A percentile compares a stretch with the other conserved stretches of the same genome.
Conservation (phyloP, 345 rosid genomes). For the Clarkia xantiana region DNA sequence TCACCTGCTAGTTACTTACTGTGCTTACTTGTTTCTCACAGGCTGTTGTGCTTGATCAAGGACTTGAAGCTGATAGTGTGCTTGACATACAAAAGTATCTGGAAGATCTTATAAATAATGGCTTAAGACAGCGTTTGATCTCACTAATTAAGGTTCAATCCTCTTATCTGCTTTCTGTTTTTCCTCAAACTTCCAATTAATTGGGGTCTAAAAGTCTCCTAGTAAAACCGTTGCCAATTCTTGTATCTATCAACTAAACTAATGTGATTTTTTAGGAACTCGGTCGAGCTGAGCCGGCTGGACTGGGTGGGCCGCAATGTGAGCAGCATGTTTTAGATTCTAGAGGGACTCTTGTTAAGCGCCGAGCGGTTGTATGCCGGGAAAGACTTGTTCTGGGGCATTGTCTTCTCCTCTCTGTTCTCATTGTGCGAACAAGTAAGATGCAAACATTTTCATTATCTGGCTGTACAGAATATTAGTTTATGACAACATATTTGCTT, state of each 20-base stretch:
- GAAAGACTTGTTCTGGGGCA: conserved; percentile 81
- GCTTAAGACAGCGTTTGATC: conserved; percentile 70
- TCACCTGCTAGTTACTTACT: background rate
- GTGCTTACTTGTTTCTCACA: conserved; percentile 17
- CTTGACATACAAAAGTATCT: conserved; percentile 60
- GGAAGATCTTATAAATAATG: conserved; percentile 61
- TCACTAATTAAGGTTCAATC: conserved; percentile 55
- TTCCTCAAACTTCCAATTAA: no score
- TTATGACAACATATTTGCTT: no score
- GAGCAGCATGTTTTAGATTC: conserved; percentile 72
- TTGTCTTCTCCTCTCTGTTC: conserved; percentile 76
- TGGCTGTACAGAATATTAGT: background rate
- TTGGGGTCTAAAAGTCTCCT: no score
- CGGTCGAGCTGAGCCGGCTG: conserved; percentile 84
- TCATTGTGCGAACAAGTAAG: conserved; percentile 79
- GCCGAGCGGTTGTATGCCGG: conserved; percentile 66
- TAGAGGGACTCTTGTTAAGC: conserved; percentile 83
- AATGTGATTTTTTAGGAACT: conserved; percentile 48
- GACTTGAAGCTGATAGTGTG: conserved; percentile 53
- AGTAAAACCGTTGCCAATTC: background rate
- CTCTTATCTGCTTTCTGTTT: background rate
- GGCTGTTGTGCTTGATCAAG: conserved; percentile 92
- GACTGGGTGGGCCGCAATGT: conserved; percentile 76
- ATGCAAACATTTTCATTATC: conserved; percentile 1
- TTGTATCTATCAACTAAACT: conserved; percentile 2